These are phyloP conservation scores for Diospyros lotus DNA, from an alignment of 148 eudicot species.

Conservation along the genomic window DNA sequence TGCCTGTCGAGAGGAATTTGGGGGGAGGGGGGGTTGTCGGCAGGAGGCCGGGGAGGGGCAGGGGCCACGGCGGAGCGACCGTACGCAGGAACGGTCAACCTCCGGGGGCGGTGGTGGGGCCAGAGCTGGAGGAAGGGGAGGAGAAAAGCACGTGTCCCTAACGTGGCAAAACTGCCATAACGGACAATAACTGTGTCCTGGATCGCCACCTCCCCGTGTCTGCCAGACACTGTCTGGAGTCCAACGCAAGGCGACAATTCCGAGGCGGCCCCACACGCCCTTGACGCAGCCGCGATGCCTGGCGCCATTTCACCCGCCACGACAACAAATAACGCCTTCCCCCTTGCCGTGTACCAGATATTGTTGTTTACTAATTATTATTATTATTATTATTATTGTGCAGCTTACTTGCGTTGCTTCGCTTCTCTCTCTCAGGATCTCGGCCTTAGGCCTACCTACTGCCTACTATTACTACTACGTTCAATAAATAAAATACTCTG, in stretches of 20 bases:
- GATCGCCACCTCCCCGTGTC: background rate
- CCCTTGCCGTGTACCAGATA: too few relatives aligned
- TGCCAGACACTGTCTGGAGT: background rate
- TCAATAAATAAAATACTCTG: too few relatives aligned
- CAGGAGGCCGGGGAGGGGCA: constrained; percentile 21
- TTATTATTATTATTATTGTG: too few relatives aligned
- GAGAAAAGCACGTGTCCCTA: constrained; percentile 34
- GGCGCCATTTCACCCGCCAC: background rate
- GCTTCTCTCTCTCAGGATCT: too few relatives aligned
- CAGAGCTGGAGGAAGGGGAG: background rate
- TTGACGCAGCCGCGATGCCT: background rate
- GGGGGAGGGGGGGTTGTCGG: constrained; percentile 23
- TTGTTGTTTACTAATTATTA: too few relatives aligned
- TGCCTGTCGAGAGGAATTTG: too few relatives aligned
- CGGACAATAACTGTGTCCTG: constrained; percentile 40
- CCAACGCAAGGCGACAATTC: background rate
- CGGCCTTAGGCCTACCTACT: too few relatives aligned
- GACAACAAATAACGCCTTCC: background rate
- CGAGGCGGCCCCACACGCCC: background rate
- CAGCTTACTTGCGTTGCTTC: too few relatives aligned
- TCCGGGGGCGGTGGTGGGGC: constrained; percentile 12
- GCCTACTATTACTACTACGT: too few relatives aligned
- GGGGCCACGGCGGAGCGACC: background rate
- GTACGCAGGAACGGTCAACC: constrained; percentile 40
- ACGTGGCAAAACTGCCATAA: constrained; percentile 47